Conservation (phyloP, 805 yeast genomes). For the Cyberlindnera amylophila region DNA sequence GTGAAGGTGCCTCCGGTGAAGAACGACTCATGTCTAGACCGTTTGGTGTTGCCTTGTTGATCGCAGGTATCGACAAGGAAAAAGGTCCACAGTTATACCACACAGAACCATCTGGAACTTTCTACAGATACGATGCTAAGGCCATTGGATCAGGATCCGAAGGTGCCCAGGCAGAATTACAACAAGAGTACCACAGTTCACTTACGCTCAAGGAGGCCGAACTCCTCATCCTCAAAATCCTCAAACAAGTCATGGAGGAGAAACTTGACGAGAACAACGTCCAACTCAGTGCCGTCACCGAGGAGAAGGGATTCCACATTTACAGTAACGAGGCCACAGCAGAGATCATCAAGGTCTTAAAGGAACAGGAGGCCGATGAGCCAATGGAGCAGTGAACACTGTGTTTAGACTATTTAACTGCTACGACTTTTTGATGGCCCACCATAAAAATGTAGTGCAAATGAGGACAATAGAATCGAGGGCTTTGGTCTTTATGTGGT, state of each 20-base stretch:
- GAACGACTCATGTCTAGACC: constrained; percentile 93
- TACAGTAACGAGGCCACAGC: constrained; percentile 82
- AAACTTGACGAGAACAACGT: constrained; percentile 93
- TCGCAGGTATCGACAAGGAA: constrained; percentile 91
- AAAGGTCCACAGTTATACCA: constrained; percentile 95
- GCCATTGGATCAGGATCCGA: constrained; percentile 99
- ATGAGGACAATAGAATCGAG: too few species aligned
- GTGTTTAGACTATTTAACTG: background rate
- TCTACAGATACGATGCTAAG: constrained; percentile 95
- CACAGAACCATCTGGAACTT: constrained; percentile 99
- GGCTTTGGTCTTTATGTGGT: too few species aligned
- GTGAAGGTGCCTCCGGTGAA: constrained; percentile 96
- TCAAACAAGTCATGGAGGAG: constrained; percentile 99
- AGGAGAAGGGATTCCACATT: constrained; percentile 78
- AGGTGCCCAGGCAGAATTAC: constrained; percentile 97
- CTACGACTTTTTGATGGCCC: too few species aligned
- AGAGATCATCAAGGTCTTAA: constrained; percentile 70
- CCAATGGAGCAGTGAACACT: constrained; percentile 11
- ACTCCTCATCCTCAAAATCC: constrained; percentile 76
- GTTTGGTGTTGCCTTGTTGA: constrained; percentile 93
- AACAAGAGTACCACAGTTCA: constrained; percentile 92
- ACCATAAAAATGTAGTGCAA: too few species aligned
- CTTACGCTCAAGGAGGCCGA: constrained; percentile 92
- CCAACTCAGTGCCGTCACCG: constrained; percentile 90
- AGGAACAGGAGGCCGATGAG: constrained; percentile 60